Evolutionary conservation across 345 rosid species (phyloP), one percentile per base, ranked within the genome.

Genomic region (Aegle marmelos): DNA sequence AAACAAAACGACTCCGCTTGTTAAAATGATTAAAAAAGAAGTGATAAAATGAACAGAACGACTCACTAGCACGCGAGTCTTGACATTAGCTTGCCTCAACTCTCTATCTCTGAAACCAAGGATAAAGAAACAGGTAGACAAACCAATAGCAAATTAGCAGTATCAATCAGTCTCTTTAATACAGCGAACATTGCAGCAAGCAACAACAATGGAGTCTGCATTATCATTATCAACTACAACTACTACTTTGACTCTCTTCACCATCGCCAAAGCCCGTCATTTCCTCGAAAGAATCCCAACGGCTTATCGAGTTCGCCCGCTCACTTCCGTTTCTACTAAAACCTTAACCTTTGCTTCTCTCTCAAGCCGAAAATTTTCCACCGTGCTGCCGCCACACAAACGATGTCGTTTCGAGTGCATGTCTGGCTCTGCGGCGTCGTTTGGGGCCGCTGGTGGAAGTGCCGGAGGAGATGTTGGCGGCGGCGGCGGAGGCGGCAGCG

Each of bases 241-340:
- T 10, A 73, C 84, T 57, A 80, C 82, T 2, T 62, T 85, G 54
- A 75, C 90, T 73, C 73, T 86, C 79, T 85, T 87, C 80, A 83
- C 92, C 48, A 74, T 90, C 21, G 85, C 94, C 72, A 89, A 79
- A 78, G 88, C 89, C 62, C 88, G 82, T 68, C 91, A 82, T 62
- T 71, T 90, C 25, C 62, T 80, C 77, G 56, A 50, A 65, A 57
- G 41, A 9, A 6, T 62, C 19, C 70, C 25, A 3, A 7, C 31
- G 22, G 13, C 58, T 41, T 45, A 7, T 66, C 68, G 33, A 48
- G 9, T 75, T 53, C 84, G 76, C 34, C 75, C 78, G 27, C 76
- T 82, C 74, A 63, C 77, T 68, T 76, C 61, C 8, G 14, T 83
- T 71, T 71, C 48, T 30, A 64, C 10, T 64, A 58, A 33, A 73